Conservation (phyloP, 306 rosid genomes). For the Quercus berberidifolia region DNA sequence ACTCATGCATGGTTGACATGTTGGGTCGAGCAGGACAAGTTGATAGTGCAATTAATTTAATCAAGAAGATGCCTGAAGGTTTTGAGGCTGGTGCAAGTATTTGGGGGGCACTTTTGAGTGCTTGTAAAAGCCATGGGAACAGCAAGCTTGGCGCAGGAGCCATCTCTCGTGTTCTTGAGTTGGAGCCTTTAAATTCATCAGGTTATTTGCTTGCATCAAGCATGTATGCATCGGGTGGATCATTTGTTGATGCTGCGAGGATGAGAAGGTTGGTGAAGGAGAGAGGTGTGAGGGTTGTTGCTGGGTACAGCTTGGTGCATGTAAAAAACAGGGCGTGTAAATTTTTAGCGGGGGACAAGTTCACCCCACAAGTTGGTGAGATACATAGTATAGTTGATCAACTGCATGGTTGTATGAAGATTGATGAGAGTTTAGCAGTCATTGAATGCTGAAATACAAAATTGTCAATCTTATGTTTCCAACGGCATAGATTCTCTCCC, state of each 20-base stretch:
- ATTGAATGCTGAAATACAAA: neutral
- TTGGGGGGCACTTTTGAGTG: constrained; percentile 44
- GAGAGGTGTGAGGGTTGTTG: constrained; percentile 35
- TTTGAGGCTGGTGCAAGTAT: constrained; percentile 29
- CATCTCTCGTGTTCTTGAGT: constrained; percentile 20
- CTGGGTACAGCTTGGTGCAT: constrained; percentile 43
- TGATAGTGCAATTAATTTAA: constrained; percentile 32
- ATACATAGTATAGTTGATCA: constrained; percentile 13
- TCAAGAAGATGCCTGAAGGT: constrained; percentile 32
- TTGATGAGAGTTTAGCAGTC: constrained; percentile 2
- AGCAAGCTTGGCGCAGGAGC: constrained; percentile 23
- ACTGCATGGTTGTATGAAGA: constrained; percentile 33
- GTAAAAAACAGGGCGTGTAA: constrained; percentile 22
- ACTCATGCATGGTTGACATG: constrained; percentile 46
- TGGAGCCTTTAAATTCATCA: constrained; percentile 33
- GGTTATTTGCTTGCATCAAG: constrained; percentile 40
- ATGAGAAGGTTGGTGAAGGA: constrained; percentile 38
- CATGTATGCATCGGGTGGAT: constrained; percentile 31
- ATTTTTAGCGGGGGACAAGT: constrained; percentile 42
- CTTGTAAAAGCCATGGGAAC: constrained; percentile 36
- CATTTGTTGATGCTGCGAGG: constrained; percentile 26
- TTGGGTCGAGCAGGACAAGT: constrained; percentile 43
- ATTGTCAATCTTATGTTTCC: neutral
- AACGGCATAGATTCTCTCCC: too few relatives aligned
- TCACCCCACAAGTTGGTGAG: constrained; percentile 24